Percentiles rank a stretch among this genome's conserved stretches.
These are phyloP conservation scores for Talaromyces borbonicus DNA, from an alignment of 495 filamentous ascomycete species.

Conservation along the genomic window DNA sequence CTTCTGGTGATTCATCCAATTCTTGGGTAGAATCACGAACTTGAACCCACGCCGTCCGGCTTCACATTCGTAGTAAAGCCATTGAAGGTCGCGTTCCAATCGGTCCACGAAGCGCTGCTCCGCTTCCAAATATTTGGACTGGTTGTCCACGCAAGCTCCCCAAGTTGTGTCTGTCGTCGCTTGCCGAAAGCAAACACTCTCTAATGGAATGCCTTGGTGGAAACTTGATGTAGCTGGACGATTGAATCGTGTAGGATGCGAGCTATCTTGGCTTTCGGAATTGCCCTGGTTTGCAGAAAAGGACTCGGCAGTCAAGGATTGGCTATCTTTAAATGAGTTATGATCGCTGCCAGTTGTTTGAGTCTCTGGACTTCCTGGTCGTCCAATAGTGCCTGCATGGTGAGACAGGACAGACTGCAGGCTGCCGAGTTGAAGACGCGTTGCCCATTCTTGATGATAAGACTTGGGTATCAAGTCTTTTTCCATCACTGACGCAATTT, in stretches of 20 bases:
- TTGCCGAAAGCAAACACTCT: not conserved
- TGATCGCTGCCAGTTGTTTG: constrained; percentile 17
- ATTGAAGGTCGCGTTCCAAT: constrained; percentile 28
- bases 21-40: constrained; percentile 32
- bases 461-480: not conserved
- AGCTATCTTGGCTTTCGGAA: not conserved
- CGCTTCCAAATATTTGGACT: not conserved
- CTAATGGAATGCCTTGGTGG: too few relatives aligned
- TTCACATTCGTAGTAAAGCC: constrained; percentile 28
- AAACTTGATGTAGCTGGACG: too few relatives aligned
- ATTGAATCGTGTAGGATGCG: not conserved
- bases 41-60: constrained; percentile 34
- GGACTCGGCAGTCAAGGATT: not conserved
- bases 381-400: constrained; percentile 16
- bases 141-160: too few relatives aligned
- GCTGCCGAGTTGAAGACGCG: constrained; percentile 26
- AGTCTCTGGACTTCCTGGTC: constrained; percentile 29
- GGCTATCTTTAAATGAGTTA: not conserved
- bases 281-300: not conserved
- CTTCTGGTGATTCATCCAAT: constrained; percentile 33
- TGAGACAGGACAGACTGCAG: constrained; percentile 5
- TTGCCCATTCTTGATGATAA: constrained; percentile 22
- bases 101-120: constrained; percentile 27
- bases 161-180: not conserved
- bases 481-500: not conserved